Evolutionary conservation across 768 basidiomycete species (phyloP).

Genomic region (Sistotremastrum niveocremeum): DNA sequence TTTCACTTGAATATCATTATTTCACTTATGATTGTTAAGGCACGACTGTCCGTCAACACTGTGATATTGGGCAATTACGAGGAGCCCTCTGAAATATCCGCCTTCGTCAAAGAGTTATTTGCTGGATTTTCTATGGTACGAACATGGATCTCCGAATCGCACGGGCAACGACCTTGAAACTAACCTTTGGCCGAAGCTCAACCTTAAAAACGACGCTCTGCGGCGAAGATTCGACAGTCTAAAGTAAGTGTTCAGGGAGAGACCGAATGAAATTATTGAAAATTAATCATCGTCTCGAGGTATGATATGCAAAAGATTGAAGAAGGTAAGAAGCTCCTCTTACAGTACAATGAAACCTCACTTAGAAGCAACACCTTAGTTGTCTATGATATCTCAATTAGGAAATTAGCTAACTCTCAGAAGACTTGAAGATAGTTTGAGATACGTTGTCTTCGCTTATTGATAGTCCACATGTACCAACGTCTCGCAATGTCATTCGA

Average conservation of each 20-base stretch:
- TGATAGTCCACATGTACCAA: not conserved
- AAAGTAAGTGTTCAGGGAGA: constrained; percentile 21
- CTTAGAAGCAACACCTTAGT: constrained; percentile 28
- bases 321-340: constrained; percentile 42
- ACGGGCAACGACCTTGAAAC: constrained; percentile 2
- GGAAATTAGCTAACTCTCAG: constrained; percentile 35
- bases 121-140: constrained; percentile 73
- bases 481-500: too few relatives aligned
- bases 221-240: constrained; percentile 68
- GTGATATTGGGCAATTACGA: constrained; percentile 77
- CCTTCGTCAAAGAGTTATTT: constrained; percentile 70
- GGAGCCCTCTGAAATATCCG: constrained; percentile 62
- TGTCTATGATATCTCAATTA: constrained; percentile 73
- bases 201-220: constrained; percentile 67
- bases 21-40: constrained; percentile 26
- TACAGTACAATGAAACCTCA: not conserved
- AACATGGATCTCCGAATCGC: not conserved
- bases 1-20: not conserved
- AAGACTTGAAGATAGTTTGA: not conserved
- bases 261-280: too few relatives aligned
- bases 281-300: too few relatives aligned
- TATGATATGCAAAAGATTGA: constrained; percentile 84
- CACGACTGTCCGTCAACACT: constrained; percentile 64
- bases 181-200: constrained; percentile 34
- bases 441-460: not conserved